phyloP scores from a whole-genome alignment of 106 monocot genomes.

The Vanilla planifolia region DNA sequence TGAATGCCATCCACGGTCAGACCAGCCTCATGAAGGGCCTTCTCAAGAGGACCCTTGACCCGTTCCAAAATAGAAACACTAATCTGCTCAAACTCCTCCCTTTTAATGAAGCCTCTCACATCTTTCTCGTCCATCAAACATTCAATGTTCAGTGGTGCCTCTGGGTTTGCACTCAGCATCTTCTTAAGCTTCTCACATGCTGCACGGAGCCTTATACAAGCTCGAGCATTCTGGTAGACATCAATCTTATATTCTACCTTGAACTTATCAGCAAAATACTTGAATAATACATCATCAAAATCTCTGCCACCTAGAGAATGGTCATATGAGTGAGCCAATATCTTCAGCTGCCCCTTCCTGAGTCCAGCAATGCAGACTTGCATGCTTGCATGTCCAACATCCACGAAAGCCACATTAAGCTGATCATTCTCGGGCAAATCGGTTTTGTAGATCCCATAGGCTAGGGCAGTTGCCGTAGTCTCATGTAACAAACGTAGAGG shows the following conservation, averaged over 20 bases:
- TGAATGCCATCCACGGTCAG: conserved; percentile 37
- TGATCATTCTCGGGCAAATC: conserved; percentile 41
- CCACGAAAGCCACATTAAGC: conserved; percentile 51
- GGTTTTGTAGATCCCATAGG: conserved; percentile 58
- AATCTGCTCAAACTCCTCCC: conserved; percentile 62
- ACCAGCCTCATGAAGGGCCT: conserved; percentile 27
- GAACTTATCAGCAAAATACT: conserved; percentile 49
- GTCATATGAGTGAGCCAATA: conserved; percentile 40
- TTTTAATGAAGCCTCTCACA: conserved; percentile 46
- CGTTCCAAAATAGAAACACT: conserved; percentile 41
- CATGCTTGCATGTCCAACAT: conserved; percentile 56
- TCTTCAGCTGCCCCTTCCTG: conserved; percentile 39
- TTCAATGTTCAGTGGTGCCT: conserved; percentile 55
- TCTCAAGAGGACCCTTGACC: conserved; percentile 40
- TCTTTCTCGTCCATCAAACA: conserved; percentile 74
- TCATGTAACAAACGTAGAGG: conserved; percentile 53
- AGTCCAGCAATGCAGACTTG: conserved; percentile 50
- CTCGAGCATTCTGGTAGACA: conserved; percentile 40
- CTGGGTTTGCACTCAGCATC: conserved; percentile 58
- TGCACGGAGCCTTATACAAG: conserved; percentile 35
- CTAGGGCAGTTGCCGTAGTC: conserved; percentile 42
- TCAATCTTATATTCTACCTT: conserved; percentile 52
- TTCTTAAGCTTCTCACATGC: conserved; percentile 70
- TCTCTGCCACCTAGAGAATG: conserved; percentile 56
- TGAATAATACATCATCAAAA: conserved; percentile 51